phyloP scores from a whole-genome alignment of 2,329 filamentous ascomycete species.

The Claviceps sp. region DNA sequence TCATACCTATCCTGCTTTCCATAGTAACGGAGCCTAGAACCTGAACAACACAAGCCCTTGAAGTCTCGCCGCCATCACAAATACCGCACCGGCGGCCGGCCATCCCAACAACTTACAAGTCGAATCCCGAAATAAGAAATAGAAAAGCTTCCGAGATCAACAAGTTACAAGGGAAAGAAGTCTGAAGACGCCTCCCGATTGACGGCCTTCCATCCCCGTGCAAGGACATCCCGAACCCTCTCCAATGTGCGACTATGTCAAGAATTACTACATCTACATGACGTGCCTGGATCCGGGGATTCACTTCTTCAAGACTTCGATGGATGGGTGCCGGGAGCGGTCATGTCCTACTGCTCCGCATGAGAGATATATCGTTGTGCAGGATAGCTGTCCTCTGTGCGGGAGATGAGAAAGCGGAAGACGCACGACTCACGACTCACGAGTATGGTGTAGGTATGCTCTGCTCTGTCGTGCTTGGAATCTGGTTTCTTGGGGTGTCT shows the following conservation, averaged over 20 bases:
- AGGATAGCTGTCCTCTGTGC: conserved; percentile 43
- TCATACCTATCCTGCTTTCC: no score
- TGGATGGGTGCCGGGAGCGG: conserved; percentile 48
- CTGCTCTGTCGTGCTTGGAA: no score
- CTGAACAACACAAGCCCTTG: no score
- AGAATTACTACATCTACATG: conserved; percentile 67
- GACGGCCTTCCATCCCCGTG: no score
- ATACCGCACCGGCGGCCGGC: no score
- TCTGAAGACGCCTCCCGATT: neutral
- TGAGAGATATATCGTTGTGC: conserved; percentile 59
- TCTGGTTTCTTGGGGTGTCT: no score
- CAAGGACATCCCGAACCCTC: neutral
- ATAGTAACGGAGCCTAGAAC: no score
- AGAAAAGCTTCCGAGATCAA: neutral
- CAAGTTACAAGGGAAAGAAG: neutral
- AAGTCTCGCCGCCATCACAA: no score
- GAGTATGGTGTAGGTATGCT: no score
- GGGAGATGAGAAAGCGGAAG: conserved; percentile 17
- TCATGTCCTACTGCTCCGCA: conserved; percentile 53
- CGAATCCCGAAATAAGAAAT: no score
- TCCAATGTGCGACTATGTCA: conserved; percentile 52
- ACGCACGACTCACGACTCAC: no score
- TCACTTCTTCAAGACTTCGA: conserved; percentile 57
- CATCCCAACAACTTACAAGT: no score
- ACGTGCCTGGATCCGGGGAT: conserved; percentile 53